Evolutionary conservation across 2,329 filamentous ascomycete species (phyloP).

Genomic region (Ophiostoma fasciatum): DNA sequence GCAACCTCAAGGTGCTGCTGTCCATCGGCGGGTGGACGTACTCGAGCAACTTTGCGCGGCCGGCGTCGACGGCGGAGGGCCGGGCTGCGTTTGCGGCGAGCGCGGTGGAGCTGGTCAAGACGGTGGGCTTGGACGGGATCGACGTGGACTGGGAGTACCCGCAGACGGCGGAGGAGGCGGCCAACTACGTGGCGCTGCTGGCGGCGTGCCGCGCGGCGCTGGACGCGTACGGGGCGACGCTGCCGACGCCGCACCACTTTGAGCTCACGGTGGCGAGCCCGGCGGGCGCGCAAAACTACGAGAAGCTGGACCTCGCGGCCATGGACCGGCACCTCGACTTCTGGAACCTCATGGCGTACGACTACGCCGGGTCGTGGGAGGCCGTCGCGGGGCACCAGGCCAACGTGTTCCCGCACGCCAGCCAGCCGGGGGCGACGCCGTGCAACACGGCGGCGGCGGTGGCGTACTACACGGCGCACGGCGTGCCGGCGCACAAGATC

Average conservation of each 20-base stretch:
- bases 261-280: constrained; percentile 51
- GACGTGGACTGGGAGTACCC: constrained; percentile 51
- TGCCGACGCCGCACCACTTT: constrained; percentile 35
- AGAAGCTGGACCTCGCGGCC: constrained; percentile 43
- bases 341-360: constrained; percentile 80
- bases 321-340: constrained; percentile 58
- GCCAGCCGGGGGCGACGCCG: constrained; percentile 52
- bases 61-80: constrained; percentile 56
- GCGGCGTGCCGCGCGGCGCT: constrained; percentile 39
- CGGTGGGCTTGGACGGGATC: constrained; percentile 59
- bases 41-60: constrained; percentile 63
- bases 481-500: constrained; percentile 56
- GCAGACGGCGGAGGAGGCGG: constrained; percentile 36
- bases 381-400: constrained; percentile 57
- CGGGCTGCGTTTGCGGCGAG: constrained; percentile 57
- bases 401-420: constrained; percentile 48
- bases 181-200: constrained; percentile 44
- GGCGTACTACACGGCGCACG: constrained; percentile 49
- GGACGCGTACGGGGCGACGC: constrained; percentile 36
- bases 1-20: constrained; percentile 71
- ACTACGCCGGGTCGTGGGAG: constrained; percentile 78
- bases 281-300: constrained; percentile 46
- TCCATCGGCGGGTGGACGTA: constrained; percentile 93
- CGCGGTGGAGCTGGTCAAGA: constrained; percentile 60
- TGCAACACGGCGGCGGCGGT: constrained; percentile 64